These are phyloP conservation scores for Podaxis mareebaensis DNA, from an alignment of 768 basidiomycete genomes.

Conservation along the genomic window DNA sequence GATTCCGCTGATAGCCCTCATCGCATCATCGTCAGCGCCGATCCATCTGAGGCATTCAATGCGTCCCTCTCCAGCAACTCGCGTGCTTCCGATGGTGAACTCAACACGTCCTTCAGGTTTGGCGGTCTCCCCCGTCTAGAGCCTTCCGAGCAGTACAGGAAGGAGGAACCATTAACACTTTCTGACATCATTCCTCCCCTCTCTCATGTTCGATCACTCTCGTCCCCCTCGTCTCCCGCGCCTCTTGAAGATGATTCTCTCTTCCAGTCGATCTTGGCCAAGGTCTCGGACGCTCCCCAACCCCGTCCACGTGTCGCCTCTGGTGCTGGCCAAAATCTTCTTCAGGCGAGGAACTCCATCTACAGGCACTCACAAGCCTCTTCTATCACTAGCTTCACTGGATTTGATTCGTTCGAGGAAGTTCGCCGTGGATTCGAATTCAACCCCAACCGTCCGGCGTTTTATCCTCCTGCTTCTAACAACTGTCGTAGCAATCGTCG, in stretches of 20 bases:
- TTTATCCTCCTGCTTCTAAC: slow-evolving; percentile 50
- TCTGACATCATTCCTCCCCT: slow-evolving; percentile 77
- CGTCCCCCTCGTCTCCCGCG: slow-evolving; percentile 40
- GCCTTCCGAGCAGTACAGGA: slow-evolving; percentile 23
- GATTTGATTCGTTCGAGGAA: slow-evolving; percentile 76
- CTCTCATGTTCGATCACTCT: slow-evolving; percentile 49
- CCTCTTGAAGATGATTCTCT: slow-evolving; percentile 51
- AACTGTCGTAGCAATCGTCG: slow-evolving; percentile 39
- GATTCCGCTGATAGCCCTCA: slow-evolving; percentile 31
- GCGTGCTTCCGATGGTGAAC: slow-evolving; percentile 60
- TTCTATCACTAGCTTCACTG: slow-evolving; percentile 67
- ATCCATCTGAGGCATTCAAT: slow-evolving; percentile 18
- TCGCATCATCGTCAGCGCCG: slow-evolving; percentile 34
- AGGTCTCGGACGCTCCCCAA: slow-evolving; percentile 40
- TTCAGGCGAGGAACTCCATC: slow-evolving; percentile 26
- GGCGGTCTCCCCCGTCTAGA: slow-evolving; percentile 48
- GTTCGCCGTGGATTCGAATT: slow-evolving; percentile 82
- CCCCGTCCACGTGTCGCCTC: slow-evolving; percentile 41
- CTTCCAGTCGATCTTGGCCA: slow-evolving; percentile 55
- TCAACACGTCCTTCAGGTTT: slow-evolving; percentile 75
- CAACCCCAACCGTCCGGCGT: slow-evolving; percentile 56
- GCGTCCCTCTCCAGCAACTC: slow-evolving; percentile 28
- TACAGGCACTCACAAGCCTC: slow-evolving; percentile 39
- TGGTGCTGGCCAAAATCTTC: slow-evolving; percentile 32
- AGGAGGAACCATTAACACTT: slow-evolving; percentile 50